phyloP scores from a whole-genome alignment of 2,329 filamentous ascomycete species.

The Hypoxylon sp. region DNA sequence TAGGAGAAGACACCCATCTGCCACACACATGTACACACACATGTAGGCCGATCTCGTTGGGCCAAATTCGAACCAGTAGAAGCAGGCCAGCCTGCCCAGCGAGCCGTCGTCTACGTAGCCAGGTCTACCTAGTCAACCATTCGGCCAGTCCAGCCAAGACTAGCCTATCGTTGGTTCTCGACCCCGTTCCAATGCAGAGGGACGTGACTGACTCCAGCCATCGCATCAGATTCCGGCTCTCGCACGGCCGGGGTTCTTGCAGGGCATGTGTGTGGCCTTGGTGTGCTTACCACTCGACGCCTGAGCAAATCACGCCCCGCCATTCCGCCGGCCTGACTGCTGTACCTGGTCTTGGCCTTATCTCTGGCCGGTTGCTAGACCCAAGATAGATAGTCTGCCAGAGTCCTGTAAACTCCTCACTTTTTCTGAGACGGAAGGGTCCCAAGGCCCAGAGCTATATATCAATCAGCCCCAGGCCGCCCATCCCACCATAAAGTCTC shows the following conservation, averaged over 20 bases:
- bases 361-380: conserved; percentile 24
- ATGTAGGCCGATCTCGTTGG: not conserved
- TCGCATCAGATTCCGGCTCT: conserved; percentile 19
- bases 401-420: conserved; percentile 22
- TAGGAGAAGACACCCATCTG: too few species aligned
- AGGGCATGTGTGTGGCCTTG: conserved; percentile 15
- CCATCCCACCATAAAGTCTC: conserved; percentile 17
- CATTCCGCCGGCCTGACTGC: conserved; percentile 23
- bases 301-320: conserved; percentile 26
- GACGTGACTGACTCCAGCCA: conserved; percentile 31
- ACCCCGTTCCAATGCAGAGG: conserved; percentile 28
- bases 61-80: not conserved
- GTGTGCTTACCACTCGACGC: conserved; percentile 12
- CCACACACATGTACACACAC: too few species aligned
- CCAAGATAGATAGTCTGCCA: conserved; percentile 23
- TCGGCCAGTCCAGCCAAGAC: conserved; percentile 1
- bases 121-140: not conserved
- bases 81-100: not conserved
- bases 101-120: conserved; percentile 9
- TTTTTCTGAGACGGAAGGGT: conserved; percentile 11
- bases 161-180: not conserved
- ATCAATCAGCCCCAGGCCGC: conserved; percentile 17
- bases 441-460: conserved; percentile 34
- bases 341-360: conserved; percentile 31
- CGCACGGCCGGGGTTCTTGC: conserved; percentile 28